Evolutionary conservation across 768 basidiomycete genomes (phyloP).

Genomic region (Tricholomella constricta): DNA sequence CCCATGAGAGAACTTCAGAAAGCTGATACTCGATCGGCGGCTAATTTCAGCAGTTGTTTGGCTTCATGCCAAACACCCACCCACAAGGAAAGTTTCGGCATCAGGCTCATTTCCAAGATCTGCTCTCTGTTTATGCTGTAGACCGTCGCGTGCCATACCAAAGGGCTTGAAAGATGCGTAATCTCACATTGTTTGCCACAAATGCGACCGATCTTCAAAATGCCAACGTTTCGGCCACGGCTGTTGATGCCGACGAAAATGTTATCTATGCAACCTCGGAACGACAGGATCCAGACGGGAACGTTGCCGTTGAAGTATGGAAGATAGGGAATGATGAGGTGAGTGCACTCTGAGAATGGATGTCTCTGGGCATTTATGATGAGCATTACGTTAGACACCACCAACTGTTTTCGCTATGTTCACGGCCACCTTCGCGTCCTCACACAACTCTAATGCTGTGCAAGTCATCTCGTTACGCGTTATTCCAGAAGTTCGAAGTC

Average conservation of each 20-base stretch:
- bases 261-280: slow-evolving; percentile 62
- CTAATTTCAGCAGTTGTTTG: slow-evolving; percentile 12
- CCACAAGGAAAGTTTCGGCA: slow-evolving; percentile 19
- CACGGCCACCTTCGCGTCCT: slow-evolving; percentile 30
- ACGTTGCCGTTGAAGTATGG: slow-evolving; percentile 63
- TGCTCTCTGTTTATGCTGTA: slow-evolving; percentile 9
- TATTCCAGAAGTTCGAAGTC: slow-evolving; percentile 66
- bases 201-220: slow-evolving; percentile 26
- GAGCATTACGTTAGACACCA: slow-evolving; percentile 1
- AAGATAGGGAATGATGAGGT: slow-evolving; percentile 32
- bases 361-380: slow-evolving; percentile 4
- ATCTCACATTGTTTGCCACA: slow-evolving; percentile 48
- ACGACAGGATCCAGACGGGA: slow-evolving; percentile 42
- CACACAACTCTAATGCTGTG: slow-evolving; percentile 22
- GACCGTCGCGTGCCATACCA: not conserved
- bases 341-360: slow-evolving; percentile 4
- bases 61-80: slow-evolving; percentile 11
- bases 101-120: slow-evolving; percentile 3
- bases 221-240: slow-evolving; percentile 44
- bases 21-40: slow-evolving; percentile 1
- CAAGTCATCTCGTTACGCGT: slow-evolving; percentile 69
- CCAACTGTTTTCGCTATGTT: slow-evolving; percentile 39
- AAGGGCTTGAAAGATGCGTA: slow-evolving; percentile 48
- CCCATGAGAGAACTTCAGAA: slow-evolving; percentile 17
- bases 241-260: slow-evolving; percentile 68